Evolutionary conservation across 2,329 filamentous ascomycete species (phyloP).

Genomic region (Bimuria novae-zelandiae): DNA sequence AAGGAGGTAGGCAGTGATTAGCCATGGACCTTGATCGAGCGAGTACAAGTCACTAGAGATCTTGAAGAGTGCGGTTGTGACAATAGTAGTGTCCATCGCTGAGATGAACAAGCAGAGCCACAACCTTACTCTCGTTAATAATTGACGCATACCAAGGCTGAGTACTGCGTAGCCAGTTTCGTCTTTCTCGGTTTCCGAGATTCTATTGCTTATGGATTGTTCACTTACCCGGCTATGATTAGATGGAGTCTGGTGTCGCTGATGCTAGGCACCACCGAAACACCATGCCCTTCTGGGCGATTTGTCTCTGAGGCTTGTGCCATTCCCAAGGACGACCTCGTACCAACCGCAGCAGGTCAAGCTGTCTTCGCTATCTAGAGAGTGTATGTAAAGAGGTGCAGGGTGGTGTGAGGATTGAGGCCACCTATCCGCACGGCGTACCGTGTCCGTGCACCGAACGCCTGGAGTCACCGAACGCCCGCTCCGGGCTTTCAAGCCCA

Average conservation of each 20-base stretch:
- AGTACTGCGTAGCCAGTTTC: too few species aligned
- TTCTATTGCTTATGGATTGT: too few species aligned
- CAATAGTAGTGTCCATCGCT: constrained; percentile 39
- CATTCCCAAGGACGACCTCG: too few species aligned
- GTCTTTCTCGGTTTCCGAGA: too few species aligned
- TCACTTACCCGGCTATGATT: constrained; percentile 31
- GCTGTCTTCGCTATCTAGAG: not conserved
- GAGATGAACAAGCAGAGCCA: constrained; percentile 42
- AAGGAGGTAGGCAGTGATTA: constrained; percentile 38
- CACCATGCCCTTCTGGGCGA: not conserved
- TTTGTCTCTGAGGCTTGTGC: constrained; percentile 7
- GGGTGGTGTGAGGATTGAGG: not conserved
- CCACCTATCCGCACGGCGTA: constrained; percentile 2
- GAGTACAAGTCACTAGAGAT: constrained; percentile 36
- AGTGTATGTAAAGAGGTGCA: not conserved
- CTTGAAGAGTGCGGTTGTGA: constrained; percentile 37
- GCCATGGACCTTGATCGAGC: constrained; percentile 36
- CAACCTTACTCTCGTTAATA: constrained; percentile 22
- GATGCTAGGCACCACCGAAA: constrained; percentile 24
- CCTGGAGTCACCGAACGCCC: too few species aligned
- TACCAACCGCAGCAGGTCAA: not conserved
- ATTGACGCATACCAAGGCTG: too few species aligned
- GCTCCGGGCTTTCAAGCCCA: too few species aligned
- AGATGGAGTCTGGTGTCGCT: constrained; percentile 29
- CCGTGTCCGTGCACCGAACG: too few species aligned